Evolutionary conservation across 2,329 filamentous ascomycete genomes (phyloP).

Genomic region (Dothideomycetes sp.): DNA sequence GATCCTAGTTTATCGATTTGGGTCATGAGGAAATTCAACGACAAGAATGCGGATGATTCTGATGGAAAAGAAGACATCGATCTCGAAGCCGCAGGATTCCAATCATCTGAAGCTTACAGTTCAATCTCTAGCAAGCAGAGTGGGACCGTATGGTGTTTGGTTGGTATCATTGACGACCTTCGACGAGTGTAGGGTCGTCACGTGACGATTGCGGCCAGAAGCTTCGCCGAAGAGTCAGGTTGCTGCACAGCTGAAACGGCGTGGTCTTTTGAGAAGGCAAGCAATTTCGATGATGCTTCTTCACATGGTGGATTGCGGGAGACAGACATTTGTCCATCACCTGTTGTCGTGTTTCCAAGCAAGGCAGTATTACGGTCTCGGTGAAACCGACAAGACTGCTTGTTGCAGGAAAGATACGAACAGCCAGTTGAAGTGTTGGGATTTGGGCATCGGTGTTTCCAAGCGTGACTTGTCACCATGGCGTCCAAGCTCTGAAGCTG

Average conservation of each 20-base stretch:
- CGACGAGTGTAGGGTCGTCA: no score
- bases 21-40: no score
- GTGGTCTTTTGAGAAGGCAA: not conserved
- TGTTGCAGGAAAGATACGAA: slow-evolving; percentile 3
- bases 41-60: no score
- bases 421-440: slow-evolving; percentile 10
- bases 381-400: slow-evolving; percentile 1
- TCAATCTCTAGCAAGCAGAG: no score
- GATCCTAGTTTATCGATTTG: no score
- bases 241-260: not conserved
- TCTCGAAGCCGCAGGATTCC: no score
- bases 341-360: not conserved
- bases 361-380: not conserved
- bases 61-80: no score
- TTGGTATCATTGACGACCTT: no score
- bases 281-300: not conserved
- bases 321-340: not conserved
- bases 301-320: not conserved
- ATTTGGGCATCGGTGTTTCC: slow-evolving; percentile 8
- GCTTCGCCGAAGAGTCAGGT: no score
- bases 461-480: slow-evolving; percentile 5
- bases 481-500: slow-evolving; percentile 11
- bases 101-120: no score
- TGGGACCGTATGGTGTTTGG: no score
- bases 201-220: no score